Conservation (phyloP, 1,284 basidiomycete genomes). For the Marasmius tenuissimus region DNA sequence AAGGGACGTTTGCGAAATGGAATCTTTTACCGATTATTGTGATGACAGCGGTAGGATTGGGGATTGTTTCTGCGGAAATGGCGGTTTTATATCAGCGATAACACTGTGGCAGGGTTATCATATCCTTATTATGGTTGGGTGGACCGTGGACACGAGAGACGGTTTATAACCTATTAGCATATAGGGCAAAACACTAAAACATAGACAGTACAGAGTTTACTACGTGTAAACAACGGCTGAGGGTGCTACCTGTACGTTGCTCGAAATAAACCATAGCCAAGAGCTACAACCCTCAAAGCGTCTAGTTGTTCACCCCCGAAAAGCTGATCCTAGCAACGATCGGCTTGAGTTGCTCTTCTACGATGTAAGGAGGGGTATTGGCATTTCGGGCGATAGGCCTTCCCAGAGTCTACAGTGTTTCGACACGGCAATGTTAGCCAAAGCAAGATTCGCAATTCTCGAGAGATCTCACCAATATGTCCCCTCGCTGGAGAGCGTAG, state of each 20-base stretch:
- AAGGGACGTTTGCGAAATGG: constrained; percentile 70
- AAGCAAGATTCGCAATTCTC: background rate
- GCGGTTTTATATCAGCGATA: constrained; percentile 42
- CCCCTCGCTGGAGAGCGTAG: constrained; percentile 36
- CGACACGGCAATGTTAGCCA: constrained; percentile 16
- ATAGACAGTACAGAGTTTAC: no score
- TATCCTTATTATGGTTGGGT: no score
- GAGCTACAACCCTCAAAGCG: no score
- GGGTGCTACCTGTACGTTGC: no score
- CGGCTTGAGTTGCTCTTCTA: constrained; percentile 41
- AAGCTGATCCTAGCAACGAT: constrained; percentile 39
- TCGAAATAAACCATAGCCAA: no score
- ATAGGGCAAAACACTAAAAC: no score
- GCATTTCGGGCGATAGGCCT: constrained; percentile 31
- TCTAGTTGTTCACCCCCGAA: constrained; percentile 8
- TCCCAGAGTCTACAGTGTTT: constrained; percentile 41
- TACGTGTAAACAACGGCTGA: no score
- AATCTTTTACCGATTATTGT: constrained; percentile 61
- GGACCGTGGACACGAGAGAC: no score
- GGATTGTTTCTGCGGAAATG: constrained; percentile 66
- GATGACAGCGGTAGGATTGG: constrained; percentile 55
- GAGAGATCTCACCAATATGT: constrained; percentile 36
- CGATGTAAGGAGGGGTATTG: constrained; percentile 33
- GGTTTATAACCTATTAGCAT: no score
- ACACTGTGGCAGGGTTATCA: no score